Evolutionary conservation across 257 asterid genomes (phyloP), one percentile per base, ranked within the genome.

Genomic region (Fraxinus quadrangulata): DNA sequence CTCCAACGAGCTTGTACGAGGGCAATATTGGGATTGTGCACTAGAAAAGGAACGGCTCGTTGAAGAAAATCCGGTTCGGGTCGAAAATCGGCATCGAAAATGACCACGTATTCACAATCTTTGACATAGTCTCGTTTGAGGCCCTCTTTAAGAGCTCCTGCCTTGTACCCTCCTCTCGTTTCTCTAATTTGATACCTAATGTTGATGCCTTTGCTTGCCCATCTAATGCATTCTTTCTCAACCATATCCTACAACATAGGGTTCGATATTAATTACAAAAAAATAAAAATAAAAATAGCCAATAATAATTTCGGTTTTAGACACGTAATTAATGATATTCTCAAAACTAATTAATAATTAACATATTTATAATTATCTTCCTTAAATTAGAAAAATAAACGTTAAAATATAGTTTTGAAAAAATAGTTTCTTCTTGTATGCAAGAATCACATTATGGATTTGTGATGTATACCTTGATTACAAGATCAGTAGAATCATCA

Each of bases 1-100:
- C 98, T 94, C 99, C 99, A 95, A 23, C 99, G 97, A 36, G 91
- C 93, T 84, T 95, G 99, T 1, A 93, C 99, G 0, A 95, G 97
- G 5, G 99, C 99, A 30, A 95, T 80, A 9, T 91, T 86, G 33
- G 85, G 87, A 72, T 93, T 93, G 78, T 93, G 96, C 47, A 95
- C 81, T 16, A 91, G 90, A 23, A 92, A 95, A 0, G 99, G 99
- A 75, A 95, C 89, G 12, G 99, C 74, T 0, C 99, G 96, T 3
- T 89, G 79, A 75, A 95, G 97, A 42, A 92, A 95, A 33, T 95
- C 99, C 5, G 97, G 97, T 16, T 95, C 99, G 12, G 99, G 99
- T 13, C 97, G 91, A 31, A 95, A 95, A 83, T 93, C 99, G 0
- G 99, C 99, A 6, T 95, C 99, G 75, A 95, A 91, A 45, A 95